Conservation (phyloP, 148 eudicot species). For the Silene latifolia region DNA sequence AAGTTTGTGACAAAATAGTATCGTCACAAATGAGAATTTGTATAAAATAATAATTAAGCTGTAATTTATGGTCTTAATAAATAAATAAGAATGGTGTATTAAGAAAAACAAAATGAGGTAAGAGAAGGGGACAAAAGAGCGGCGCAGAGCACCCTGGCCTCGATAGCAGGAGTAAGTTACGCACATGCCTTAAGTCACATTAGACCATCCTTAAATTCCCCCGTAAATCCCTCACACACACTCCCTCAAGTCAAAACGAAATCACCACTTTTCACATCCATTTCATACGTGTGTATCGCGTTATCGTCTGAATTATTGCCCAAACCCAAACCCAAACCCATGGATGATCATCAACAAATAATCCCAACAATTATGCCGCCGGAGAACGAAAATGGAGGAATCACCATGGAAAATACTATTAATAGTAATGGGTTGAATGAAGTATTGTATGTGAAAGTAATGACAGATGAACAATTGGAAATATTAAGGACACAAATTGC, state of each 20-base stretch:
- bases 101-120: background rate
- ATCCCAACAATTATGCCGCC: background rate
- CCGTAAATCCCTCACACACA: conserved; percentile 22
- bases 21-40: too few species aligned
- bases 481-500: conserved; percentile 79
- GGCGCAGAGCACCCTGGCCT: conserved; percentile 25
- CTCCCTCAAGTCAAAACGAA: background rate
- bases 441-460: conserved; percentile 68
- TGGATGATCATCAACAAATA: background rate
- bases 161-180: conserved; percentile 8
- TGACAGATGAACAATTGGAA: conserved; percentile 93
- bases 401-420: too few species aligned
- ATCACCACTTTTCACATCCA: background rate
- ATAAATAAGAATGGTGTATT: too few species aligned
- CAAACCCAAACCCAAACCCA: background rate
- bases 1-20: too few species aligned
- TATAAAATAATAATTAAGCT: too few species aligned
- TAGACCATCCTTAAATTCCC: background rate
- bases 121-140: conserved; percentile 25
- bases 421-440: conserved; percentile 23
- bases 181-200: conserved; percentile 16
- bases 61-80: too few species aligned
- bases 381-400: too few species aligned
- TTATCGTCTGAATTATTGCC: too few species aligned
- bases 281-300: too few species aligned